phyloP scores from a whole-genome alignment of 2,329 filamentous ascomycete genomes.

The Aspergillus pseudoglaucus region DNA sequence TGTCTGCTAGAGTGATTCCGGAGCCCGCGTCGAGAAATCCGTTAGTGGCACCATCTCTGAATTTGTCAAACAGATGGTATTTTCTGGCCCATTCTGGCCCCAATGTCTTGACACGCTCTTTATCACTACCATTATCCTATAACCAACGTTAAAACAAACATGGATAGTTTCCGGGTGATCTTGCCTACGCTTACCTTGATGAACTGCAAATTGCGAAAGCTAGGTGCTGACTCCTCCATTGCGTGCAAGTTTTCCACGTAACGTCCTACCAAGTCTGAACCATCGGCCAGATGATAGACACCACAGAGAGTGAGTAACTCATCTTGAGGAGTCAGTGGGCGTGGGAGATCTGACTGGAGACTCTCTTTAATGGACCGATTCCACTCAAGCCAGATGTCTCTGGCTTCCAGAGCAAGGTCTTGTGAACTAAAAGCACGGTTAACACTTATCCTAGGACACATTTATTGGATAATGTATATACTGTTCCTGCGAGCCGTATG shows the following conservation, averaged over 20 bases:
- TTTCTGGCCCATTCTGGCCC: conserved; percentile 17
- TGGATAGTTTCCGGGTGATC: neutral
- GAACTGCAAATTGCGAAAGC: conserved; percentile 13
- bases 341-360: conserved; percentile 12
- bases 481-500: neutral
- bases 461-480: neutral
- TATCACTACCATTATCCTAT: conserved; percentile 11
- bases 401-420: conserved; percentile 24
- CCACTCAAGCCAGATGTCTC: conserved; percentile 27
- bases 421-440: conserved; percentile 12
- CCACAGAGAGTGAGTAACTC: conserved; percentile 13
- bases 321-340: conserved; percentile 13
- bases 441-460: neutral
- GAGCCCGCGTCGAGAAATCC: conserved; percentile 20
- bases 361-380: conserved; percentile 12
- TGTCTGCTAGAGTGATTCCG: conserved; percentile 22
- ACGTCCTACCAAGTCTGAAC: conserved; percentile 6
- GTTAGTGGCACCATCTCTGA: conserved; percentile 15
- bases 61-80: conserved; percentile 16
- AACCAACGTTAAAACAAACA: neutral
- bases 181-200: conserved; percentile 10
- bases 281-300: conserved; percentile 12
- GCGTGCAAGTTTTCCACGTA: conserved; percentile 12
- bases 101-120: conserved; percentile 9
- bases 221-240: conserved; percentile 10